These are phyloP conservation scores for Chrysosporium keratinophilum DNA, from an alignment of 2,329 filamentous ascomycete species.

Conservation along the genomic window DNA sequence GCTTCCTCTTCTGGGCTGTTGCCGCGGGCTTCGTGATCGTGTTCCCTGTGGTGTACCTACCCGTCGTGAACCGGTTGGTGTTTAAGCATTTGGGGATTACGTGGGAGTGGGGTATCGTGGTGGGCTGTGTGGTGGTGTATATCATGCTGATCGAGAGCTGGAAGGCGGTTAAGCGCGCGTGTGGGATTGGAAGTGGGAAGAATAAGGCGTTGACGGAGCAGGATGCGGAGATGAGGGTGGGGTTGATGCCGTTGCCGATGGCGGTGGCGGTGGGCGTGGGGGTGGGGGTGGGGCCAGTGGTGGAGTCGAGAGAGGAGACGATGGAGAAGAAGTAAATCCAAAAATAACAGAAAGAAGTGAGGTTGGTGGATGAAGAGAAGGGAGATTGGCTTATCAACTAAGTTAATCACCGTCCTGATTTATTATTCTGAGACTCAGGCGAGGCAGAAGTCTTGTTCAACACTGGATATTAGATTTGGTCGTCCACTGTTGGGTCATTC, in stretches of 20 bases:
- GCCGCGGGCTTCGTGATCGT: slow-evolving; percentile 45
- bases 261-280: too few relatives aligned
- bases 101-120: slow-evolving; percentile 61
- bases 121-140: slow-evolving; percentile 50
- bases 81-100: slow-evolving; percentile 56
- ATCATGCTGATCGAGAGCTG: slow-evolving; percentile 53
- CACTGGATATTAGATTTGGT: background rate
- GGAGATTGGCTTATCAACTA: slow-evolving; percentile 11
- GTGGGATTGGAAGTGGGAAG: slow-evolving; percentile 28
- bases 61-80: slow-evolving; percentile 52
- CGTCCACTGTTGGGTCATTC: background rate
- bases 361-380: background rate
- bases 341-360: background rate
- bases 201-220: slow-evolving; percentile 24
- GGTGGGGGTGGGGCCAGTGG: background rate
- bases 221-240: slow-evolving; percentile 27
- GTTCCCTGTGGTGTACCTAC: slow-evolving; percentile 56
- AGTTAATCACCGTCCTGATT: background rate
- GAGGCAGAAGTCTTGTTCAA: slow-evolving; percentile 2
- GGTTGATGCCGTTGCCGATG: too few relatives aligned
- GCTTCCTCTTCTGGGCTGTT: slow-evolving; percentile 59
- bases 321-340: slow-evolving; percentile 11
- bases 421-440: background rate
- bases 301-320: slow-evolving; percentile 14
- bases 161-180: slow-evolving; percentile 53